These are phyloP conservation scores for Favolaschia claudopus DNA, from an alignment of 768 basidiomycete species.

Conservation along the genomic window DNA sequence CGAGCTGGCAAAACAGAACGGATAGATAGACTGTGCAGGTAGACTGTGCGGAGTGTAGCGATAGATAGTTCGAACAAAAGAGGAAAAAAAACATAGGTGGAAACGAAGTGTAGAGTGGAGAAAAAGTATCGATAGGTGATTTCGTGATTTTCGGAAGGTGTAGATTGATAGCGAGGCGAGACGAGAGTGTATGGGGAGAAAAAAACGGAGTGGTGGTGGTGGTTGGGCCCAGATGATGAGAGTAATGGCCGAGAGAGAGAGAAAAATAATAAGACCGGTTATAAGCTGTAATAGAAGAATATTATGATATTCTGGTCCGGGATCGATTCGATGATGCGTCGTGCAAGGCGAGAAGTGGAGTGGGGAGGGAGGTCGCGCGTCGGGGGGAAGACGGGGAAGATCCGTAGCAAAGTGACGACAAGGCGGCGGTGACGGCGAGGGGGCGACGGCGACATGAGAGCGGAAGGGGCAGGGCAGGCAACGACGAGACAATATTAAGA, in stretches of 20 bases:
- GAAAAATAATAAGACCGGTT: too few species aligned
- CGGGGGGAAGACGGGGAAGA: not conserved
- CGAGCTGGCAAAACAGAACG: conserved; percentile 27
- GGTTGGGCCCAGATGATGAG: conserved; percentile 1
- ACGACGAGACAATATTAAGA: conserved; percentile 19
- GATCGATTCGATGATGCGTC: conserved; percentile 4
- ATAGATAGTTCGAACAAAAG: conserved; percentile 9
- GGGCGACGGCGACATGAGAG: conserved; percentile 11
- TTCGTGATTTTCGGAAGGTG: not conserved
- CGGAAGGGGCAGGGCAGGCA: too few species aligned
- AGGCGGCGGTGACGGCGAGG: too few species aligned
- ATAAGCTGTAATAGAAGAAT: conserved; percentile 16
- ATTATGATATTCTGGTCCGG: conserved; percentile 19
- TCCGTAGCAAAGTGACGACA: not conserved
- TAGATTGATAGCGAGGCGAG: conserved; percentile 20
- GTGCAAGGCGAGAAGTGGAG: not conserved
- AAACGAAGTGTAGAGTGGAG: not conserved
- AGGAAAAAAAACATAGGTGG: not conserved
- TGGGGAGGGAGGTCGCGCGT: conserved; percentile 1
- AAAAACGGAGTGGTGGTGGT: conserved; percentile 2
- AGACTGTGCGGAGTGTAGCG: conserved; percentile 25
- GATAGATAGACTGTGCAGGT: conserved; percentile 22
- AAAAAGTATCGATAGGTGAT: not conserved
- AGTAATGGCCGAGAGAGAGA: conserved; percentile 20
- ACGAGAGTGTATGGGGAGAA: not conserved